Conservation (phyloP, 1,284 basidiomycete genomes). For the Macrocybe sp. region DNA sequence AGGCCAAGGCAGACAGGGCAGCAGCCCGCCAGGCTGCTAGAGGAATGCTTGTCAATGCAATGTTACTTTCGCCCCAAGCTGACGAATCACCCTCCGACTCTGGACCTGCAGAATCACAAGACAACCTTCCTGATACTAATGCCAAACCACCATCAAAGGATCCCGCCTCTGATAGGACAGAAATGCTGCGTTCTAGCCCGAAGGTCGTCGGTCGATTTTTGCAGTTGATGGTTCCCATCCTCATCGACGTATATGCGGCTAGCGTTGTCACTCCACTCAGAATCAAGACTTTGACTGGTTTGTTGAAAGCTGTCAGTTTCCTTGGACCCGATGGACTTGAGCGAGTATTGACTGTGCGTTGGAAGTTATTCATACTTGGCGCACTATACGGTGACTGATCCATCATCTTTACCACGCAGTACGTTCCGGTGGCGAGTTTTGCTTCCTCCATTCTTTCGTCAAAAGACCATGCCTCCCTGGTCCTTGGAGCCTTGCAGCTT, state of each 20-base stretch:
- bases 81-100: slow-evolving; percentile 17
- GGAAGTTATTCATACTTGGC: background rate
- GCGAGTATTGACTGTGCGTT: slow-evolving; percentile 63
- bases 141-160: slow-evolving; percentile 30
- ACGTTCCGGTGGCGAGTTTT: slow-evolving; percentile 88
- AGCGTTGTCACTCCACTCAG: slow-evolving; percentile 85
- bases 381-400: background rate
- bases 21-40: slow-evolving; percentile 53
- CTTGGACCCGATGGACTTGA: slow-evolving; percentile 74
- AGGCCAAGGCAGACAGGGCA: slow-evolving; percentile 71
- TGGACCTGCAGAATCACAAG: slow-evolving; percentile 22
- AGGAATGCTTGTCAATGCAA: slow-evolving; percentile 21
- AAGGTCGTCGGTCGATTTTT: slow-evolving; percentile 80
- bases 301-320: slow-evolving; percentile 89
- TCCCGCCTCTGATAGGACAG: slow-evolving; percentile 49
- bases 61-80: slow-evolving; percentile 21
- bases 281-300: slow-evolving; percentile 79
- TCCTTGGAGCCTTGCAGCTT: slow-evolving; percentile 85
- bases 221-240: slow-evolving; percentile 82
- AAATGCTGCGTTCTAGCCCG: slow-evolving; percentile 70
- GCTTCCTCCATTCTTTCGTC: slow-evolving; percentile 90
- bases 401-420: slow-evolving; percentile 39
- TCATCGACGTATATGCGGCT: slow-evolving; percentile 93
- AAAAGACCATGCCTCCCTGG: slow-evolving; percentile 81
- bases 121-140: slow-evolving; percentile 28